These are phyloP conservation scores for Vitis labrusca DNA, from an alignment of 164 flowering plant species.

Conservation along the genomic window DNA sequence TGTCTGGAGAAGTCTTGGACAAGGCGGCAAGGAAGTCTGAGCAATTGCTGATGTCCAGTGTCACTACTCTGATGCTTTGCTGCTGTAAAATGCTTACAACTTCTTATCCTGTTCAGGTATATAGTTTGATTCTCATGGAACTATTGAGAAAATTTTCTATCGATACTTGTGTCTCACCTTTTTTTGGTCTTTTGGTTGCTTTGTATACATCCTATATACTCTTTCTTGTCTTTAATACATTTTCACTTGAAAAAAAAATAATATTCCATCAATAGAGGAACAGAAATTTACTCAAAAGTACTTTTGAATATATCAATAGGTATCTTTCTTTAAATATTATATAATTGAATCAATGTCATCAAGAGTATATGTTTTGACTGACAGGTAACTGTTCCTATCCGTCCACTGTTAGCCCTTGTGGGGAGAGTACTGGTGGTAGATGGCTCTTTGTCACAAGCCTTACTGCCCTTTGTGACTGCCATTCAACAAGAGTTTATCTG, in stretches of 20 bases:
- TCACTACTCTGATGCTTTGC: slow-evolving; percentile 53
- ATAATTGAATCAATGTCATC: too few relatives aligned
- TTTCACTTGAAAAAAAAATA: too few relatives aligned
- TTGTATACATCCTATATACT: background rate
- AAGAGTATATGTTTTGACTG: background rate
- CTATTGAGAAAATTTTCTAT: too few relatives aligned
- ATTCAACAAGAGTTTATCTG: slow-evolving; percentile 72
- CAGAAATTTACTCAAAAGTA: background rate
- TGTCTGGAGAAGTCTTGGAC: slow-evolving; percentile 25
- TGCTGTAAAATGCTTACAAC: slow-evolving; percentile 64
- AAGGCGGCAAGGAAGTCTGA: slow-evolving; percentile 40
- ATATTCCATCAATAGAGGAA: background rate
- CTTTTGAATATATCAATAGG: too few relatives aligned
- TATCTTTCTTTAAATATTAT: too few relatives aligned
- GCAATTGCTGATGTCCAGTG: slow-evolving; percentile 32
- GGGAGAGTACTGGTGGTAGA: slow-evolving; percentile 73
- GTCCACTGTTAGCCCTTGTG: slow-evolving; percentile 57
- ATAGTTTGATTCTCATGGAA: background rate
- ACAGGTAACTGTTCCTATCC: slow-evolving; percentile 72
- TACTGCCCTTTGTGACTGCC: slow-evolving; percentile 44
- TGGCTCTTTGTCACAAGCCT: slow-evolving; percentile 58
- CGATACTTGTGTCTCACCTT: too few relatives aligned
- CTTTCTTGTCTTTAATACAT: too few relatives aligned
- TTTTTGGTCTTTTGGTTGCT: background rate
- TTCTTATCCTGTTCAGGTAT: slow-evolving; percentile 77